A percentile compares a stretch with the other conserved stretches of the same genome.
These are phyloP conservation scores for Neurospora tetraspora DNA, from an alignment of 495 filamentous ascomycete genomes.

Conservation along the genomic window DNA sequence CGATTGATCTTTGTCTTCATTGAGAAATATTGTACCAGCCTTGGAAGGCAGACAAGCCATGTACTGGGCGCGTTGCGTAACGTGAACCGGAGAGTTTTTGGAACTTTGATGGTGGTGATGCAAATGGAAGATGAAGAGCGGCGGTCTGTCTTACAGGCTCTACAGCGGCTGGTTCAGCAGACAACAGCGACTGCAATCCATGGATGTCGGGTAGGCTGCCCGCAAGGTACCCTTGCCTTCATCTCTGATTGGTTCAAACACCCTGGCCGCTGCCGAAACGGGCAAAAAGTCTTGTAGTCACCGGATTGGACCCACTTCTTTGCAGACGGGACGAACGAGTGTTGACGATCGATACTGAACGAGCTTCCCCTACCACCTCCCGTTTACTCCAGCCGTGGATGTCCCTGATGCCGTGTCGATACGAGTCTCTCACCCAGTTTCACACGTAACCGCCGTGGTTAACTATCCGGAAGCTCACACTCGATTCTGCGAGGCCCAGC, in stretches of 20 bases:
- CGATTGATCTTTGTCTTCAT: neutral
- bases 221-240: neutral
- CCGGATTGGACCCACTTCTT: neutral
- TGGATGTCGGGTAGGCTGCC: neutral
- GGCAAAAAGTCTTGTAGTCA: neutral
- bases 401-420: neutral
- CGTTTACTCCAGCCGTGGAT: neutral
- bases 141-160: neutral
- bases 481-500: neutral
- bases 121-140: neutral
- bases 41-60: neutral
- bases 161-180: neutral
- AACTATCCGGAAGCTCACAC: neutral
- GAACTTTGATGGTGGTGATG: neutral
- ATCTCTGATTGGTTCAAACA: neutral
- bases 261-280: neutral
- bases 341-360: neutral
- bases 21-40: neutral
- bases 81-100: neutral
- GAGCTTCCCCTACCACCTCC: neutral
- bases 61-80: neutral
- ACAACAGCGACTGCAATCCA: neutral
- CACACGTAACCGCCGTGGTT: neutral
- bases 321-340: neutral
- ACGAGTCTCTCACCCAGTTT: neutral